phyloP scores from a whole-genome alignment of 2,329 filamentous ascomycete genomes.

The Phyllosticta paracitricarpa region DNA sequence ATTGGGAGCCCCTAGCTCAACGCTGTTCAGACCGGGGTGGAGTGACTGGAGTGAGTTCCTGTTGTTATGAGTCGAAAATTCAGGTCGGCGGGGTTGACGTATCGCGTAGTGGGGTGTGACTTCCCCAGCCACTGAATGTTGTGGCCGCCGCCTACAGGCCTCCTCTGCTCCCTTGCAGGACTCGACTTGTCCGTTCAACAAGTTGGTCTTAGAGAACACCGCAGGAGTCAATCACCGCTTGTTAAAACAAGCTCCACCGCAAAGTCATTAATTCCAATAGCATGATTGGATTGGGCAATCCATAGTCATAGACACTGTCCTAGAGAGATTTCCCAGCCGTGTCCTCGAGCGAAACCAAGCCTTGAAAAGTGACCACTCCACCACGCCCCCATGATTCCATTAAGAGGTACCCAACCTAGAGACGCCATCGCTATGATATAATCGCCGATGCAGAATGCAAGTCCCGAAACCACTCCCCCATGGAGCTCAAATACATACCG shows the following conservation, averaged over 20 bases:
- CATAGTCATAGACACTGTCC: not conserved
- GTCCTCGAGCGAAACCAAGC: not conserved
- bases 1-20: not conserved
- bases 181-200: not conserved
- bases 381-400: constrained; percentile 8
- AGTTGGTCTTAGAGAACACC: not conserved
- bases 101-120: constrained; percentile 5
- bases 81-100: constrained; percentile 6
- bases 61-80: constrained; percentile 10
- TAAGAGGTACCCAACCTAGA: not conserved
- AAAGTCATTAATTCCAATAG: not conserved
- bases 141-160: not conserved
- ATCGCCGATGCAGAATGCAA: constrained; percentile 8
- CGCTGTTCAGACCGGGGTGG: not conserved
- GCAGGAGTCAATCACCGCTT: not conserved
- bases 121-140: not conserved
- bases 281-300: not conserved
- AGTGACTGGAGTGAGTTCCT: no score
- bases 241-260: not conserved
- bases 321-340: not conserved
- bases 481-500: not conserved
- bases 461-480: constrained; percentile 1
- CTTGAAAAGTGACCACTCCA: not conserved
- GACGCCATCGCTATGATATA: constrained; percentile 12
- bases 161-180: not conserved